Evolutionary conservation across 1,284 basidiomycete species (phyloP).

Genomic region (Puccinia polysora): DNA sequence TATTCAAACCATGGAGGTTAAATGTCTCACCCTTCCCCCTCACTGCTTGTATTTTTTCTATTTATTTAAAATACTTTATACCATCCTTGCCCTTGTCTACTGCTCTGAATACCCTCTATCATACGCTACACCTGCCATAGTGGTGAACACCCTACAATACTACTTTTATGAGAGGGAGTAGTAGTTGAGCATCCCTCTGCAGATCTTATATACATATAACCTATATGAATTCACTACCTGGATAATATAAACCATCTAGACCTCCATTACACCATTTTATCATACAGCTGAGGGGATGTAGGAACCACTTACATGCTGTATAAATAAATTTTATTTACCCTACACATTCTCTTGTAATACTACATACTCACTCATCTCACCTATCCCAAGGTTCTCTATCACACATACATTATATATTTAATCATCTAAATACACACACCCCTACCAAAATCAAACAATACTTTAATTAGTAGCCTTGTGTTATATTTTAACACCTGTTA

Average conservation of each 20-base stretch:
- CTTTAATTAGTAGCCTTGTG: constrained; percentile 9
- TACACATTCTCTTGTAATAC: background rate
- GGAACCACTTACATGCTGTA: background rate
- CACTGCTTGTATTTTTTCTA: background rate
- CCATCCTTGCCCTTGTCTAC: background rate
- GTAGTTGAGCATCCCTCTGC: constrained; percentile 4
- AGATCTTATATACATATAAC: constrained; percentile 2
- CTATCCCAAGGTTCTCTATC: background rate
- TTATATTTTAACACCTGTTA: constrained; percentile 5
- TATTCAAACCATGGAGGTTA: background rate
- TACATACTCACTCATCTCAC: constrained; percentile 5
- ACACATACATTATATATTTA: constrained; percentile 1
- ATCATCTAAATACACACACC: constrained; percentile 7
- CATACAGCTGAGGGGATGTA: background rate
- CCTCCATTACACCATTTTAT: constrained; percentile 5
- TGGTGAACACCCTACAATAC: background rate
- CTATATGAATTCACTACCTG: background rate
- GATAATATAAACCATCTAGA: constrained; percentile 9
- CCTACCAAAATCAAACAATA: constrained; percentile 5
- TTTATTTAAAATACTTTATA: constrained; percentile 3
- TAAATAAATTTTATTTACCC: constrained; percentile 1
- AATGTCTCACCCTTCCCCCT: constrained; percentile 2
- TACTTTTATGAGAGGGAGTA: constrained; percentile 1
- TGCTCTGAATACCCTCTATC: constrained; percentile 5
- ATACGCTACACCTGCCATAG: constrained; percentile 6